Evolutionary conservation across 2,329 filamentous ascomycete species (phyloP).

Genomic region (Aureobasidium sp.): DNA sequence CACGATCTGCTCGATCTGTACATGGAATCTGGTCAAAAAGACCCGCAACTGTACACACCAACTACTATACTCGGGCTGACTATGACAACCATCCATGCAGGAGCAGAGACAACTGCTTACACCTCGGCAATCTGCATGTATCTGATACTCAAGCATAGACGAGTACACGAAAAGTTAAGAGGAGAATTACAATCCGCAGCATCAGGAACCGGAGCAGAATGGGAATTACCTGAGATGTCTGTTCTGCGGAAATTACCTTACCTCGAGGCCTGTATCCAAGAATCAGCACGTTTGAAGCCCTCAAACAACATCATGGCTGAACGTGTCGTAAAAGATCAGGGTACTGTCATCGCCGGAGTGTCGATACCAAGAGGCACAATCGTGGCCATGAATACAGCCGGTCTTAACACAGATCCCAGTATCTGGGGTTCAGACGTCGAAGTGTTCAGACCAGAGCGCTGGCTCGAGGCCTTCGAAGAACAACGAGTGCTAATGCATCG

Average conservation of each 20-base stretch:
- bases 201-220: not conserved
- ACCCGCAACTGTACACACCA: not conserved
- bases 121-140: not conserved
- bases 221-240: not conserved
- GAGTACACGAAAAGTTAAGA: not conserved
- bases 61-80: not conserved
- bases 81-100: not conserved
- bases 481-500: not conserved
- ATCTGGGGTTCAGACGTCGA: not conserved
- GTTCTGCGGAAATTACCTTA: not conserved
- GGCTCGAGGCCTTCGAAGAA: not conserved
- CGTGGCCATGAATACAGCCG: not conserved
- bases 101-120: constrained; percentile 1
- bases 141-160: not conserved
- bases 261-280: not conserved
- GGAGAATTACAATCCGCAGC: not conserved
- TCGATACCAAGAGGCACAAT: constrained; percentile 1
- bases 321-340: not conserved
- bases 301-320: not conserved
- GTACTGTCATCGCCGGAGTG: not conserved
- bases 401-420: not conserved
- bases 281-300: not conserved
- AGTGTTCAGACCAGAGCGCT: not conserved
- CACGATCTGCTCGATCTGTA: not conserved
- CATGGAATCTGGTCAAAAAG: not conserved